A percentile compares a stretch with the other conserved stretches of the same genome.
Evolutionary conservation across 2,329 filamentous ascomycete species (phyloP).

Genomic region (Alternaria viburni): DNA sequence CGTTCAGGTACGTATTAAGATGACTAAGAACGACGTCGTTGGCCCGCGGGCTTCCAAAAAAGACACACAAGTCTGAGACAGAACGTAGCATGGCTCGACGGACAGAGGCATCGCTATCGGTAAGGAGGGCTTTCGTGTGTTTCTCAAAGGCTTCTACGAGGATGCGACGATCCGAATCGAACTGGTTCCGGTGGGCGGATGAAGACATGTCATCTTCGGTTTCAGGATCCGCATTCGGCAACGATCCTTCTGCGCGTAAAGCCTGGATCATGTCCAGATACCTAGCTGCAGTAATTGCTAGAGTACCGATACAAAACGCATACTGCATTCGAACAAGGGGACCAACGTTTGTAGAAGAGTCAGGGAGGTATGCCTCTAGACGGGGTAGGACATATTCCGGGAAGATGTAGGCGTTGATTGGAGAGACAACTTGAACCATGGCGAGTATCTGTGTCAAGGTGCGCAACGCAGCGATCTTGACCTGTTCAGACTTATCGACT

Average conservation of each 20-base stretch:
- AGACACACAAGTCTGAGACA: constrained; percentile 89
- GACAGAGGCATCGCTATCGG: constrained; percentile 84
- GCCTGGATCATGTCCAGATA: constrained; percentile 93
- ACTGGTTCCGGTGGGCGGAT: constrained; percentile 77
- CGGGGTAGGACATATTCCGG: constrained; percentile 69
- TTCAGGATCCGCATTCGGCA: constrained; percentile 78
- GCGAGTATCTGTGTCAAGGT: constrained; percentile 84
- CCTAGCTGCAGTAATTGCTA: constrained; percentile 82
- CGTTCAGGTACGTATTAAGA: constrained; percentile 95
- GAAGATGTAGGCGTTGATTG: constrained; percentile 71
- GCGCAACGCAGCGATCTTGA: constrained; percentile 83
- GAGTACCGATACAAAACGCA: constrained; percentile 86
- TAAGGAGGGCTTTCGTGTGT: constrained; percentile 88
- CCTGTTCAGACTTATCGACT: constrained; percentile 80
- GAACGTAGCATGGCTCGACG: constrained; percentile 90
- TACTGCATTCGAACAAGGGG: constrained; percentile 86
- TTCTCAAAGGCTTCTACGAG: constrained; percentile 83
- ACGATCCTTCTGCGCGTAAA: constrained; percentile 79
- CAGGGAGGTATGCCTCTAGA: constrained; percentile 63
- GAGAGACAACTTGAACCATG: constrained; percentile 85
- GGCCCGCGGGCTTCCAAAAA: constrained; percentile 89
- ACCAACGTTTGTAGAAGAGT: constrained; percentile 56
- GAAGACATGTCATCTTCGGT: constrained; percentile 76
- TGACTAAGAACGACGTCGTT: constrained; percentile 97
- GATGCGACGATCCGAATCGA: constrained; percentile 84